A percentile compares a stretch with the other conserved stretches of the same genome.
These are phyloP conservation scores for Linnemannia schmuckeri DNA, from an alignment of 192 early-diverging fungal species.

Conservation along the genomic window DNA sequence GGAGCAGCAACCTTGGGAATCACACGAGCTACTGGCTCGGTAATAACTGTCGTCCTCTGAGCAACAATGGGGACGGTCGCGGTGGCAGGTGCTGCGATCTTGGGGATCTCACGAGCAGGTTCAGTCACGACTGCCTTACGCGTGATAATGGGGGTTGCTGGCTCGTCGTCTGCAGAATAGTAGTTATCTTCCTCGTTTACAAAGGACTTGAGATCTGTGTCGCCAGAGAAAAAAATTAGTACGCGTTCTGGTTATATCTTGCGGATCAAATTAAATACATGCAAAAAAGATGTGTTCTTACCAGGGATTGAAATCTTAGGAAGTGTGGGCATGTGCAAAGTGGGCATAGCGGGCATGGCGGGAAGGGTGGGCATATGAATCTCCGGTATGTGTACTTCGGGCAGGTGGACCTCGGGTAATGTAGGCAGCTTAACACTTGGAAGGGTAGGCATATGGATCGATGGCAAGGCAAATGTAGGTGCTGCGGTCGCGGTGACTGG, in stretches of 20 bases:
- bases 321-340: too few relatives aligned
- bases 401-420: too few relatives aligned
- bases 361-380: too few relatives aligned
- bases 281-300: too few relatives aligned
- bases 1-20: neutral
- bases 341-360: too few relatives aligned
- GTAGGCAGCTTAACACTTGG: too few relatives aligned
- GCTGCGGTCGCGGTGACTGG: neutral
- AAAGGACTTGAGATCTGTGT: neutral
- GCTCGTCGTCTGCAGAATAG: slow-evolving; percentile 12
- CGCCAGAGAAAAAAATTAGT: too few relatives aligned
- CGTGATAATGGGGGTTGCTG: neutral
- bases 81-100: neutral
- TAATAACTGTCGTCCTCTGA: neutral
- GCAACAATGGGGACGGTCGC: neutral
- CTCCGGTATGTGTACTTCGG: too few relatives aligned
- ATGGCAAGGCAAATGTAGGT: neutral
- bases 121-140: neutral
- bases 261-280: too few relatives aligned
- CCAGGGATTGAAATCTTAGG: too few relatives aligned
- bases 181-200: neutral
- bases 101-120: neutral
- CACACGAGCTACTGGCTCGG: neutral
- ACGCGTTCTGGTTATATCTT: too few relatives aligned
- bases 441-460: too few relatives aligned